Conservation (phyloP, 805 yeast genomes). For the Barnettozyma sp. region DNA sequence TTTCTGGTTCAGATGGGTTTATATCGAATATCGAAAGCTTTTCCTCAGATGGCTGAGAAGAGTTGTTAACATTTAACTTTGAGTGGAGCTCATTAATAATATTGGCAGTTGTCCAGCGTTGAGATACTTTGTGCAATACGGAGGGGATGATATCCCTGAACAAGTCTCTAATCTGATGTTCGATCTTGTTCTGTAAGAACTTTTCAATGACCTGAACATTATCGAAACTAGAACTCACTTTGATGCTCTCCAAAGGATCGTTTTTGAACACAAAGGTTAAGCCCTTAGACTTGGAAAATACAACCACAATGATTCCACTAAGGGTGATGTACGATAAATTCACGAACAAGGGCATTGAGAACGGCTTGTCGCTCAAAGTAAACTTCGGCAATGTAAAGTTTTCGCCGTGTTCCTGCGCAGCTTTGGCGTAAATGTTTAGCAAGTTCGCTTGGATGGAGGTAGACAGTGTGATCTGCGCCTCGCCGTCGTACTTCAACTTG, state of each 20-base stretch:
- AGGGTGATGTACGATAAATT: conserved; percentile 64
- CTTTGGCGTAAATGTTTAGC: conserved; percentile 50
- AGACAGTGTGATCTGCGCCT: conserved; percentile 64
- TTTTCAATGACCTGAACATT: conserved; percentile 77
- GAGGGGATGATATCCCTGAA: conserved; percentile 83
- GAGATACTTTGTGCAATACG: conserved; percentile 66
- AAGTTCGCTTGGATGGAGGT: conserved; percentile 85
- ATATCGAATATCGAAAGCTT: conserved; percentile 41
- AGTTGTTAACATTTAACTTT: conserved; percentile 9
- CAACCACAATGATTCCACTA: conserved; percentile 78
- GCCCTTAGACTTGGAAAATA: conserved; percentile 75
- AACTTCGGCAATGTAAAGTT: conserved; percentile 62
- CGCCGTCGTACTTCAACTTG: conserved; percentile 69
- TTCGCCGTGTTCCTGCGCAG: conserved; percentile 27
- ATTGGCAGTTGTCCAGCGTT: conserved; percentile 48
- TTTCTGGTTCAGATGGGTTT: conserved; percentile 52
- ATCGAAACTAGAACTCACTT: conserved; percentile 83
- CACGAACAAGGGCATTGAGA: conserved; percentile 73
- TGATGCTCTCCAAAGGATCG: conserved; percentile 80
- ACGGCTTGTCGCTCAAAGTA: conserved; percentile 55
- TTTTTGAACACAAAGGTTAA: conserved; percentile 81
- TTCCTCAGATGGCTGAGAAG: conserved; percentile 14
- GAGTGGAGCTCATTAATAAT: conserved; percentile 25
- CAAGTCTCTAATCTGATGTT: conserved; percentile 67
- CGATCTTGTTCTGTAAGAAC: conserved; percentile 76